Evolutionary conservation across 2,329 filamentous ascomycete species (phyloP), one percentile per base, ranked within the genome.

Genomic region (Laburnicola sp.): DNA sequence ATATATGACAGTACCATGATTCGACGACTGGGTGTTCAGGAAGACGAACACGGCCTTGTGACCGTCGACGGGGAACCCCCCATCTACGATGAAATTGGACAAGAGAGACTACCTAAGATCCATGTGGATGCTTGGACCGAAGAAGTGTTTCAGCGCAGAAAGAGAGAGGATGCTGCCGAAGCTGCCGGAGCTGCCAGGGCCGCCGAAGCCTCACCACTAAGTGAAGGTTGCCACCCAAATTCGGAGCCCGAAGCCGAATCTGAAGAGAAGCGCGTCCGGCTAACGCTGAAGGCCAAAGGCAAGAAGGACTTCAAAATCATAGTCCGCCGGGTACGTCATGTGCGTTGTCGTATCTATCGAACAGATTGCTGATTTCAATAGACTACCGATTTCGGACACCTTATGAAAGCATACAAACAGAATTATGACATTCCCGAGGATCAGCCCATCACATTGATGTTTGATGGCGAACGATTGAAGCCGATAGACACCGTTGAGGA

Each of bases 71-170:
- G 68, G 46, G 60, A 66, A n/a, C 71, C 79, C 4, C 76, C 78
- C 22, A 79, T 81, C 1, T 80, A 82, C 46, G 79, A 81, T 25
- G 78, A 80, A 23, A n/a, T n/a, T n/a, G n/a, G n/a, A n/a, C n/a
- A n/a, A n/a, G 77, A 79, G 3, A 63, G 66, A 21, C 37, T 62
- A 9, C 73, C 78, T 6, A 81, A 82, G 46, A 80, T 96, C n/a
- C 82, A 87, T 58, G 80, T 96, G 56, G 86, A 92, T 69, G 88
- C 87, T 5, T 90, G 89, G 81, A 93, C 88, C 0, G 77, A 84
- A 6, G 83, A 87, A 8, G 71, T 82, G 1, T 87, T 84, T 38
- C 72, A 72, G 50, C 76, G 81, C 63, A 75, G 80, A 53, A 82
- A 83, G 59, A 73, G 59, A 40, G 56, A 64, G 41, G 48, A 61